A percentile compares a stretch with the other conserved stretches of the same genome.
phyloP scores from a whole-genome alignment of 169 alveolate genomes.

The Amoebophrya sp. region DNA sequence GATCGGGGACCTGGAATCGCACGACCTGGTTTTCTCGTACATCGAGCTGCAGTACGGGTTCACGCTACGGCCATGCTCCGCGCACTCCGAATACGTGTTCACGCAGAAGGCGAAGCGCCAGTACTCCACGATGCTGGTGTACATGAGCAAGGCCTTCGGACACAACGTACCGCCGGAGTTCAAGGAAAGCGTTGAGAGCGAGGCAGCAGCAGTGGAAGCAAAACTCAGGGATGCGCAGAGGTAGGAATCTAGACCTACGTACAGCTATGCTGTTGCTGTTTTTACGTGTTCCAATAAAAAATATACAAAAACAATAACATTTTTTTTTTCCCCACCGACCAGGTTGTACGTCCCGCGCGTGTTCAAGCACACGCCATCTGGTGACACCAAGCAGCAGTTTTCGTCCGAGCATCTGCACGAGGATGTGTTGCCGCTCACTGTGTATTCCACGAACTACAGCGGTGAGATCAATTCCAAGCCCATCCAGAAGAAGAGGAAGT shows the following conservation, averaged over 20 bases:
- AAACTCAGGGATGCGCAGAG: not conserved
- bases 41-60: not conserved
- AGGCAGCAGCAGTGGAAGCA: too few species aligned
- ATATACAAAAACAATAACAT: not conserved
- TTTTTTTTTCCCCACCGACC: not conserved
- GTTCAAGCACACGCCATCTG: not conserved
- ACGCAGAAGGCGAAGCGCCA: too few species aligned
- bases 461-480: not conserved
- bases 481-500: not conserved
- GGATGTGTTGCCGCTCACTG: not conserved
- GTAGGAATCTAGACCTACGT: not conserved
- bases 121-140: too few species aligned
- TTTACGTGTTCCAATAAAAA: too few species aligned
- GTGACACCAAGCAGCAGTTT: not conserved
- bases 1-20: not conserved
- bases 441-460: not conserved
- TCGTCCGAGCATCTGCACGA: not conserved
- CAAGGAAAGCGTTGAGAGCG: too few species aligned
- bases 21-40: not conserved
- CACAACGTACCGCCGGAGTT: too few species aligned
- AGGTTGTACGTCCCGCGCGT: not conserved
- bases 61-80: not conserved
- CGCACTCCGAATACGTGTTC: not conserved
- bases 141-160: too few species aligned
- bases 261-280: not conserved